Conservation (phyloP, 1,284 basidiomycete genomes). For the Boletus albobrunnescens region DNA sequence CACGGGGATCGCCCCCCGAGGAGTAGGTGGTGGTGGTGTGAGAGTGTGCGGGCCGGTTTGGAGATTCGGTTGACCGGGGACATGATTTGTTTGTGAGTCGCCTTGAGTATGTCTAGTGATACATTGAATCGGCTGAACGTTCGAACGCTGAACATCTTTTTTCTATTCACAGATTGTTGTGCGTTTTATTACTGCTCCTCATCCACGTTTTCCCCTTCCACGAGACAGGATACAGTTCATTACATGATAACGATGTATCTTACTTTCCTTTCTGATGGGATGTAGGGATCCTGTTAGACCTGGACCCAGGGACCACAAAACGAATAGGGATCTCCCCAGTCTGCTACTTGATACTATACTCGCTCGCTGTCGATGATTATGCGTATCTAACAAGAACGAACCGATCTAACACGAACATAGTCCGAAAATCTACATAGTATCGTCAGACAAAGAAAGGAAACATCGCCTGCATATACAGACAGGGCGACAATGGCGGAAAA, state of each 20-base stretch:
- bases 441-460: background rate
- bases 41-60: no score
- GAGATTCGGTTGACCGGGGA: background rate
- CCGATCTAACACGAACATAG: background rate
- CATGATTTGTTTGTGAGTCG: background rate
- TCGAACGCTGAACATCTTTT: background rate
- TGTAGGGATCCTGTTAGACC: no score
- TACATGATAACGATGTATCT: no score
- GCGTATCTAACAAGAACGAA: background rate
- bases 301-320: no score
- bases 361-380: background rate
- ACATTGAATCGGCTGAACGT: no score
- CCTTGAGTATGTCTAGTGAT: no score
- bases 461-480: background rate
- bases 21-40: background rate
- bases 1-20: background rate
- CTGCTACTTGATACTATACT: background rate
- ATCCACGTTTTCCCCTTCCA: no score
- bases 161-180: background rate
- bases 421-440: background rate
- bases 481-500: background rate
- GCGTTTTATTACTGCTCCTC: no score
- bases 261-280: no score
- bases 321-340: no score
- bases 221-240: no score